Conservation (phyloP, 2,329 filamentous ascomycete genomes). For the Colletotrichum spaethianum region DNA sequence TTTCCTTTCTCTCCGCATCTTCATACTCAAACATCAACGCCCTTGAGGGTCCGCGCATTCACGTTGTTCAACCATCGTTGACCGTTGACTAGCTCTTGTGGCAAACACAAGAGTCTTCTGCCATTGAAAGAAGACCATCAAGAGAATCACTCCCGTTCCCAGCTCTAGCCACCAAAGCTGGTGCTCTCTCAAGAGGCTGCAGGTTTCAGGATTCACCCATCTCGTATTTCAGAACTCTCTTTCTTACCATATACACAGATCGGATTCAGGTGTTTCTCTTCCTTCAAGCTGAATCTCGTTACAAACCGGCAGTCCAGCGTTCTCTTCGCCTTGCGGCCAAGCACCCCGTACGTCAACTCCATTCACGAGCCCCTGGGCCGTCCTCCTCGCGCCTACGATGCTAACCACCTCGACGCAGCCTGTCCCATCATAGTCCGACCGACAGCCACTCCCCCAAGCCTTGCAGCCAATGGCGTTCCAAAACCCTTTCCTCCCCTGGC, state of each 20-base stretch:
- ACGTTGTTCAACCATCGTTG: too few species aligned
- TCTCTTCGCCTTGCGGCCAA: not conserved
- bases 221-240: not conserved
- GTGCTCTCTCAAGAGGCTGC: not conserved
- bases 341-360: not conserved
- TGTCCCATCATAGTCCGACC: not conserved
- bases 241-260: not conserved
- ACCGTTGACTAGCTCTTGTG: not conserved
- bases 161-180: too few species aligned
- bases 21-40: not conserved
- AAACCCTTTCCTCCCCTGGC: not conserved
- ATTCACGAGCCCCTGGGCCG: not conserved
- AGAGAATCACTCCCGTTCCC: too few species aligned
- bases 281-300: not conserved
- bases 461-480: not conserved
- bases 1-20: not conserved
- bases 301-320: too few species aligned
- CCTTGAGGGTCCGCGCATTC: not conserved
- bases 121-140: not conserved
- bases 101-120: not conserved
- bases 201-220: not conserved
- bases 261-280: not conserved
- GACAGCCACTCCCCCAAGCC: not conserved
- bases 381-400: not conserved
- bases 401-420: not conserved